Conservation (phyloP, 768 basidiomycete species). For the Termitomyces sp. region DNA sequence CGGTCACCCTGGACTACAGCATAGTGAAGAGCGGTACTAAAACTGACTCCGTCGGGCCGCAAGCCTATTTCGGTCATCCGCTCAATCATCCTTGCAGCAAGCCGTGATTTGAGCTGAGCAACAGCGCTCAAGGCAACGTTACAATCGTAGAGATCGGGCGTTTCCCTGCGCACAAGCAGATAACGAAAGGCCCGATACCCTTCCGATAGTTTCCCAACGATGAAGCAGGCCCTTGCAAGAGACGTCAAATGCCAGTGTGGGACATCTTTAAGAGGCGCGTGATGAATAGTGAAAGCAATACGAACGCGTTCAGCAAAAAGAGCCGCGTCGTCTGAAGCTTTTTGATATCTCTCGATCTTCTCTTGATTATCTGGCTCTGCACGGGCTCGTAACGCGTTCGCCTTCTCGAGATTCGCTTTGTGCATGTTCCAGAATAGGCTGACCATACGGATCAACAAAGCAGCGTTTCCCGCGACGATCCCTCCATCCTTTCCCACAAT, state of each 20-base stretch:
- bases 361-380: neutral
- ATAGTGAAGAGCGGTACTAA: slow-evolving; percentile 60
- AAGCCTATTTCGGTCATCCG: slow-evolving; percentile 48
- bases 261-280: slow-evolving; percentile 45
- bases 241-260: slow-evolving; percentile 52
- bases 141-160: slow-evolving; percentile 61
- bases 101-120: slow-evolving; percentile 43
- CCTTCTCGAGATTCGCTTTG: slow-evolving; percentile 12
- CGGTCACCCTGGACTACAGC: slow-evolving; percentile 44
- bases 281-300: slow-evolving; percentile 34
- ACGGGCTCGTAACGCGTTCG: neutral
- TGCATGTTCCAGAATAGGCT: slow-evolving; percentile 37
- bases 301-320: slow-evolving; percentile 46
- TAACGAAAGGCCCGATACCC: slow-evolving; percentile 46
- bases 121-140: slow-evolving; percentile 59
- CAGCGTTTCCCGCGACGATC: slow-evolving; percentile 41
- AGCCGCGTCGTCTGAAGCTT: slow-evolving; percentile 20
- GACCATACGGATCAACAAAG: slow-evolving; percentile 46
- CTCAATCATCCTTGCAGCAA: slow-evolving; percentile 44
- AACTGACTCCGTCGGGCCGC: slow-evolving; percentile 49
- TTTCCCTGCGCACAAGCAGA: slow-evolving; percentile 43
- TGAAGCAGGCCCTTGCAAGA: slow-evolving; percentile 59
- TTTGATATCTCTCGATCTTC: slow-evolving; percentile 10
- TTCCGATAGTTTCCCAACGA: slow-evolving; percentile 43
- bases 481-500: slow-evolving; percentile 36